phyloP scores from a whole-genome alignment of 176 grass and related monocot species.

The Puccinellia tenuiflora region DNA sequence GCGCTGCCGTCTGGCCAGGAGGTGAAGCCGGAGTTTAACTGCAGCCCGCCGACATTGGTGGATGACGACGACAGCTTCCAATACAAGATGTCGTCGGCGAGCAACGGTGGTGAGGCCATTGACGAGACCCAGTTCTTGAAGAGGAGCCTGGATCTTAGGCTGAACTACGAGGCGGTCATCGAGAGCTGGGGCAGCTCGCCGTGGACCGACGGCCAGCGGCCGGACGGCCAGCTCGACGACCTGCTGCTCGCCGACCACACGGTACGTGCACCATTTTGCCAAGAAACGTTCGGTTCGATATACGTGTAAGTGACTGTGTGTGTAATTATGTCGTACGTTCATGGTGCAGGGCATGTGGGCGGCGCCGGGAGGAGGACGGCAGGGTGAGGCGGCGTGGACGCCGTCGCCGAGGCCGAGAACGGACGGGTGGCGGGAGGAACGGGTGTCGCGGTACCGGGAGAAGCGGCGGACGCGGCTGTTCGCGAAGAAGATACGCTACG shows the following conservation, averaged over 20 bases:
- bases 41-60: constrained; percentile 31
- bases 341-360: constrained; percentile 49
- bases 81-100: constrained; percentile 13
- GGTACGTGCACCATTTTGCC: constrained; percentile 30
- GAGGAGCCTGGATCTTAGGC: constrained; percentile 50
- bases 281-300: background rate
- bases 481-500: constrained; percentile 98
- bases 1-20: background rate
- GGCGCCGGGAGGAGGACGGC: constrained; percentile 6
- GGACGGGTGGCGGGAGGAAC: constrained; percentile 52
- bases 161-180: constrained; percentile 83
- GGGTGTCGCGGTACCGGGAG: constrained; percentile 83
- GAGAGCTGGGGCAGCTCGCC: constrained; percentile 66
- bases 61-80: constrained; percentile 36
- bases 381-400: background rate
- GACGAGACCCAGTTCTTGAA: constrained; percentile 12
- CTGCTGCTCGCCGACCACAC: constrained; percentile 45
- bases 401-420: constrained; percentile 6
- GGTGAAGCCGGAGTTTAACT: constrained; percentile 46
- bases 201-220: constrained; percentile 74
- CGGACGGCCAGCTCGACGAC: constrained; percentile 35
- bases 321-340: background rate
- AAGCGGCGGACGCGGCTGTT: constrained; percentile 94
- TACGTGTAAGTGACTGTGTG: too few relatives aligned
- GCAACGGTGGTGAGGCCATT: background rate